Percentiles rank a stretch among this genome's conserved stretches.
These are phyloP conservation scores for Termitomyces sp. DNA, from an alignment of 768 basidiomycete genomes.

Conservation along the genomic window DNA sequence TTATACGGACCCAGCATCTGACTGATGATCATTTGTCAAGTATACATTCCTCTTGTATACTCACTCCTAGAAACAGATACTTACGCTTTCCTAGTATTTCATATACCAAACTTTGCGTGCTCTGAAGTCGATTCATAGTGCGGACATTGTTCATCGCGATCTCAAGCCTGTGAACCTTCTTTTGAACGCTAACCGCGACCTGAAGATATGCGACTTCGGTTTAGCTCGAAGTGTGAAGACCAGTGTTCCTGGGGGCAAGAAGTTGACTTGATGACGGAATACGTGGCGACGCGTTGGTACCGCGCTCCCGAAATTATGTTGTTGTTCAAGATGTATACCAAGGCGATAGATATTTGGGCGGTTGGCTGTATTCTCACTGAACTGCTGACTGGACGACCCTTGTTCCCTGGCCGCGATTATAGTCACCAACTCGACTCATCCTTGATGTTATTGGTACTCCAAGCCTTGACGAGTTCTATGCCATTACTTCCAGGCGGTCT, in stretches of 20 bases:
- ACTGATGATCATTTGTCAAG: slow-evolving; percentile 89
- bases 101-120: slow-evolving; percentile 93
- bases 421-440: slow-evolving; percentile 95
- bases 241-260: slow-evolving; percentile 71
- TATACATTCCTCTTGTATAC: slow-evolving; percentile 20
- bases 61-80: neutral
- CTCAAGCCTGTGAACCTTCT: slow-evolving; percentile 96
- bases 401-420: slow-evolving; percentile 96
- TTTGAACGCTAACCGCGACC: slow-evolving; percentile 93
- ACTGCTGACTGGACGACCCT: slow-evolving; percentile 91
- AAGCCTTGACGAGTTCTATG: slow-evolving; percentile 95
- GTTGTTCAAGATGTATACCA: slow-evolving; percentile 98
- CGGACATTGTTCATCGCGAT: slow-evolving; percentile 94
- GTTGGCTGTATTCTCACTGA: slow-evolving; percentile 88
- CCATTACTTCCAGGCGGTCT: slow-evolving; percentile 87
- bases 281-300: slow-evolving; percentile 98
- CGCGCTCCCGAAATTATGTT: slow-evolving; percentile 99
- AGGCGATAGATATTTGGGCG: slow-evolving; percentile 90
- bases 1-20: slow-evolving; percentile 85
- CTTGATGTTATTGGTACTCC: slow-evolving; percentile 96
- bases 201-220: slow-evolving; percentile 95
- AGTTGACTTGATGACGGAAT: slow-evolving; percentile 91
- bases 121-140: slow-evolving; percentile 92
- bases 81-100: slow-evolving; percentile 57
- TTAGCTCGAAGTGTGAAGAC: slow-evolving; percentile 84